Base-by-base conservation (phyloP, 2,329 filamentous ascomycete genomes). In the Alternaria sp. region DNA sequence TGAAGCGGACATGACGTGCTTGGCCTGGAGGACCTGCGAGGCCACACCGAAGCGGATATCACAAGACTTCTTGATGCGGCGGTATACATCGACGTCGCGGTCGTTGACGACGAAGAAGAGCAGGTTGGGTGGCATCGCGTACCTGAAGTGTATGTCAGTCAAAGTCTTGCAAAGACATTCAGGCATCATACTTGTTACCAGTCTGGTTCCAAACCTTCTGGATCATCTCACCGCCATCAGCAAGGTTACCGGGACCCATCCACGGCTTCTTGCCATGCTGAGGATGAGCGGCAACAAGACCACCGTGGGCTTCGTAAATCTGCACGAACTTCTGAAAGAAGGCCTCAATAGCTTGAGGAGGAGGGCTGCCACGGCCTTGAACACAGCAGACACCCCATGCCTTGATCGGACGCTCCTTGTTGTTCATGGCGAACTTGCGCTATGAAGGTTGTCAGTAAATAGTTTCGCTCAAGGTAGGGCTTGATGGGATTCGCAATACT, bases 1-100 rank as follows among this genome's bases (percentile, higher is more conserved):
- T 23, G 90, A 86, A 14, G 85, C 86, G 73, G 89, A 90, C 36
- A 80, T 69, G 0, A 94, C 90, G 58, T 96, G 90, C 0, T 80
- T 79, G 2, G 83, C 81, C 65, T 93, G 88, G n/a, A 98, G 73
- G 62, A 93, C 90, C 74, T 98, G 95, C 0, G 92, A 92, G 0
- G 92, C 83, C 13, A 93, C 85, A n/a, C 90, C 93, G 64, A 88
- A 93, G 33, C 91, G 88, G 71, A 91, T 94, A 67, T 99, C 95
- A 61, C 87, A 89, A 26, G 86, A 91, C 78, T 93, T 93, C 86
- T 99, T 99, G 75, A 98, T 85, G 0, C 91, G 87, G 51, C 91
- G 87, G 69, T 99, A 99, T 0, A 87, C 82, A 13, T 87, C 86
- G 0, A 86, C 80, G 62, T 92, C 89, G 71, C 90, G 90, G 72